Conservation (phyloP, 108 stramenopile species). For the Skeletonema costatum region DNA sequence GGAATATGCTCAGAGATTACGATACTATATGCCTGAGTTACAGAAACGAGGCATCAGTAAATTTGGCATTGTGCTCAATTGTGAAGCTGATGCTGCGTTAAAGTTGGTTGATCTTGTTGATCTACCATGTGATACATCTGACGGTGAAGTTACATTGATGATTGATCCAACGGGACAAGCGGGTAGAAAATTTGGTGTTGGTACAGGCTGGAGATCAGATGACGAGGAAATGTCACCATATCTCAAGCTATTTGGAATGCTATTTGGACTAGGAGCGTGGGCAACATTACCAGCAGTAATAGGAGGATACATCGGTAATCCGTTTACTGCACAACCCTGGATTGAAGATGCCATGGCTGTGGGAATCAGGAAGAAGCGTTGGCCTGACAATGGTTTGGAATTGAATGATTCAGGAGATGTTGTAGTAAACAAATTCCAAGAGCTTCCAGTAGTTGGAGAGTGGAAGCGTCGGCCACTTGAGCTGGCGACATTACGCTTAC, state of each 20-base stretch:
- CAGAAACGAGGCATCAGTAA: conserved; percentile 59
- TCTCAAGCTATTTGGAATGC: conserved; percentile 90
- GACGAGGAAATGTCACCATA: conserved; percentile 78
- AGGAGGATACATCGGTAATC: conserved; percentile 92
- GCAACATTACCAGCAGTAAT: conserved; percentile 91
- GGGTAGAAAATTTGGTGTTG: conserved; percentile 78
- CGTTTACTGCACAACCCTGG: conserved; percentile 82
- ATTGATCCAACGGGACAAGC: conserved; percentile 77
- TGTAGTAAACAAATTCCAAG: conserved; percentile 68
- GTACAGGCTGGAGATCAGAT: conserved; percentile 80
- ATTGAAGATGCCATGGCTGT: conserved; percentile 87
- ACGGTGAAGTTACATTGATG: conserved; percentile 59
- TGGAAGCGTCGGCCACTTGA: conserved; percentile 91
- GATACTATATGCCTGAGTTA: conserved; percentile 80
- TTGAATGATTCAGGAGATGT: conserved; percentile 56
- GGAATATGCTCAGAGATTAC: conserved; percentile 87
- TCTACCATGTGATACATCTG: conserved; percentile 45
- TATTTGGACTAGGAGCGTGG: conserved; percentile 90
- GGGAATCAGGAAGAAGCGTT: conserved; percentile 73
- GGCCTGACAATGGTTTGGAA: conserved; percentile 84
- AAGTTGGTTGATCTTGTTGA: conserved; percentile 63
- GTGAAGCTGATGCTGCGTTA: conserved; percentile 63
- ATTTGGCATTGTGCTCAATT: conserved; percentile 79
- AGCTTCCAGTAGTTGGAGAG: conserved; percentile 80
- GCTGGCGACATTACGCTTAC: conserved; percentile 87